phyloP scores from a whole-genome alignment of 2,329 filamentous ascomycete species.

The Aspergillus persii region DNA sequence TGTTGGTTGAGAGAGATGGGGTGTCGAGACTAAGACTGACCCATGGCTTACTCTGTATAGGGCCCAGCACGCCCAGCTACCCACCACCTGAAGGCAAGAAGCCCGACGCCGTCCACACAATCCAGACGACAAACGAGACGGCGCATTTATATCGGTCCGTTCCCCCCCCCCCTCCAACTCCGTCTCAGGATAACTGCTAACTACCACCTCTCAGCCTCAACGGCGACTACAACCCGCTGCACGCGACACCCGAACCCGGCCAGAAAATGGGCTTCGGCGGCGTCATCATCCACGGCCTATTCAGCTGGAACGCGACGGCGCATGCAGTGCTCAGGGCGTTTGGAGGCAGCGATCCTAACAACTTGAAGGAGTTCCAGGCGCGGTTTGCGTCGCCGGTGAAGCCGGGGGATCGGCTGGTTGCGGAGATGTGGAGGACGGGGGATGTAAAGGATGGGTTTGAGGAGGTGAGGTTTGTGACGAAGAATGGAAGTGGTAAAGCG shows the following conservation, averaged over 20 bases:
- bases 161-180: background rate
- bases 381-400: constrained; percentile 80
- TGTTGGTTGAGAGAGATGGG: background rate
- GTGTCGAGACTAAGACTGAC: too few relatives aligned
- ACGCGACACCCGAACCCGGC: constrained; percentile 80
- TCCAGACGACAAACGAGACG: constrained; percentile 69
- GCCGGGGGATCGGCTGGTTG: constrained; percentile 77
- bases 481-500: constrained; percentile 75
- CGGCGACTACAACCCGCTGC: constrained; percentile 89
- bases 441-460: constrained; percentile 63
- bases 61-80: constrained; percentile 70
- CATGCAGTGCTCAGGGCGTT: constrained; percentile 70
- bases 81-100: constrained; percentile 68
- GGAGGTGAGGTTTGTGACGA: constrained; percentile 76
- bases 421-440: constrained; percentile 76
- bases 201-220: constrained; percentile 60
- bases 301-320: constrained; percentile 75
- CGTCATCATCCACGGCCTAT: constrained; percentile 82
- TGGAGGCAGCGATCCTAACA: constrained; percentile 74
- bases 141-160: constrained; percentile 67
- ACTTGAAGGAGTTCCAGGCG: constrained; percentile 86
- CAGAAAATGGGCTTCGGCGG: constrained; percentile 87
- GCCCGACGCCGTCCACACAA: constrained; percentile 67
- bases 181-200: background rate
- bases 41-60: constrained; percentile 12